A percentile compares a stretch with the other conserved stretches of the same genome.
Evolutionary conservation across 2,329 filamentous ascomycete genomes (phyloP).

Genomic region (Sordariomycetes sp.): DNA sequence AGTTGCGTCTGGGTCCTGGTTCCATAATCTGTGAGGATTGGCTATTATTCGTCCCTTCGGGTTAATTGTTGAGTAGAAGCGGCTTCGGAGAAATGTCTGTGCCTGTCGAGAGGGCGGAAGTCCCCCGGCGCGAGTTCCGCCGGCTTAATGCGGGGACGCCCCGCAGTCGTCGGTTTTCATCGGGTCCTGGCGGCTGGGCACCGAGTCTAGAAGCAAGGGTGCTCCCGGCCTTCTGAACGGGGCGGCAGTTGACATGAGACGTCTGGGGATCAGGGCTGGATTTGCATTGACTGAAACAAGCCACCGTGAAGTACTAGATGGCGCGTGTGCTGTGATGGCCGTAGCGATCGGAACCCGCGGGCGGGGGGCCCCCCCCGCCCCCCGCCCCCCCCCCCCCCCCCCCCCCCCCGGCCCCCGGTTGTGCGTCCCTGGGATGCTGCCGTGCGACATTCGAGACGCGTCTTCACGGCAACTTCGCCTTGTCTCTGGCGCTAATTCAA

Average conservation of each 20-base stretch:
- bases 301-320: neutral
- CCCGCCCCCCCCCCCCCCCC: too few species aligned
- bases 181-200: neutral
- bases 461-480: neutral
- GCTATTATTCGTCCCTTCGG: too few species aligned
- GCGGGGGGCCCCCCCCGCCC: too few species aligned
- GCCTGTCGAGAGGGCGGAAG: too few species aligned
- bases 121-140: too few species aligned
- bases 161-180: neutral
- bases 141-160: neutral
- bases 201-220: neutral
- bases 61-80: too few species aligned
- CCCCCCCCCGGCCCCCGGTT: too few species aligned
- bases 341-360: neutral
- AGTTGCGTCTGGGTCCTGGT: too few species aligned
- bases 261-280: neutral
- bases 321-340: neutral
- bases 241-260: too few species aligned
- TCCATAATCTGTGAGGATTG: too few species aligned
- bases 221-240: neutral
- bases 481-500: neutral
- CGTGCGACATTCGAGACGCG: neutral
- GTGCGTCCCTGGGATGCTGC: neutral
- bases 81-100: too few species aligned
- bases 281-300: neutral